Base-by-base conservation (phyloP, 2,329 filamentous ascomycete genomes). In the Pseudogymnoascus sp. region DNA sequence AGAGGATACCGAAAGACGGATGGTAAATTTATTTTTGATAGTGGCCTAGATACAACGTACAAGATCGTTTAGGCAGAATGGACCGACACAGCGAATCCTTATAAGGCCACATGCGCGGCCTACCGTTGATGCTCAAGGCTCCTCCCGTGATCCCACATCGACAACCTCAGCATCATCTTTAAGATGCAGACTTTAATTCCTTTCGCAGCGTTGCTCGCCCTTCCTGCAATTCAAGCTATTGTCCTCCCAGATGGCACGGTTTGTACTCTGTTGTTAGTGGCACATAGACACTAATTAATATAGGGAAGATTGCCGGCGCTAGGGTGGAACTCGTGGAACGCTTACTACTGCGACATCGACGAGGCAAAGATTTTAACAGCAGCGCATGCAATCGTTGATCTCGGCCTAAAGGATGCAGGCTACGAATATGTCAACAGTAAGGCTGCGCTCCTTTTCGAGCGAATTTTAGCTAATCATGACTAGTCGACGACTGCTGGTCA, bases 361-460 rank as follows among this genome's bases (percentile, higher is more conserved):
- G 78, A 82, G 66, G 70, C 71, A 2, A 73, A 78, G n/a, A 78
- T 84, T 64, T 63, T 81, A 6, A 72, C 73, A 25, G 76, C 78
- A 0, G 80, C 78, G 0, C 66, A 79, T 39, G 71, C 77, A 35
- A 74, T 84, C 37, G 74, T 82, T 18, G 72, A 77, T 7, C 73
- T 79, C 2, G 81, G 79, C 2, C 74, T 82, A 11, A 76, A 77
- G 68, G 79, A 81, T 39, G 74, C 77, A 3, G 83, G 83, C 1
- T 85, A 85, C 67, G 71, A 78, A 18, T 84, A 86, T 60, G 78
- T 86, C 20, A 22, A 22, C 20, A 22, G 20, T 22, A 22, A 22
- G 20, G 20, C 20, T 22, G 20, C 20, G 20, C 20, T 22, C 20
- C 20, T 4, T 22, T 22, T 22, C 20, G 20, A 22, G 20, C 20